phyloP scores from a whole-genome alignment of 345 rosid genomes.

The Sisymbrium altissimum region DNA sequence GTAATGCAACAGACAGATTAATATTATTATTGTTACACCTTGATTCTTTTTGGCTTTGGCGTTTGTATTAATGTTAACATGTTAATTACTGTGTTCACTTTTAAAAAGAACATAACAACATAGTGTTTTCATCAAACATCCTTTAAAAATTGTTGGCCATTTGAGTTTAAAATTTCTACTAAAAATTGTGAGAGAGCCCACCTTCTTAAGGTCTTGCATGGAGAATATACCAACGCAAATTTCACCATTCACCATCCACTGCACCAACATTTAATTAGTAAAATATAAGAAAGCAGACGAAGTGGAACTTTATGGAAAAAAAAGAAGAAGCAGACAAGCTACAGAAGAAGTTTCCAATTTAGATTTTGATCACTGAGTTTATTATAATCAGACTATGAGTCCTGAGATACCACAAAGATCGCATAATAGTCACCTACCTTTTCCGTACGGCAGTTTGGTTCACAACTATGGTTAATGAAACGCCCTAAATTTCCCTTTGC shows the following conservation, averaged over 20 bases:
- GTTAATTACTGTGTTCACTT: neutral
- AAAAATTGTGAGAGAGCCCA: conserved; percentile 31
- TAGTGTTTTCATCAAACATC: neutral
- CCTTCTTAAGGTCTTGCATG: conserved; percentile 80
- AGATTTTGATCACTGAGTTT: neutral
- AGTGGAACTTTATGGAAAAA: neutral
- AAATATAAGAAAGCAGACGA: conserved; percentile 6
- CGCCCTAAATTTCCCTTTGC: conserved; percentile 97
- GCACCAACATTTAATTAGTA: conserved; percentile 33
- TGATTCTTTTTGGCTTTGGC: neutral
- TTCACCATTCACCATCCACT: conserved; percentile 99
- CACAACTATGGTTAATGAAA: conserved; percentile 97
- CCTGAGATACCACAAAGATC: neutral
- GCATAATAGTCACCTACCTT: conserved; percentile 76
- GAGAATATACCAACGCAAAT: conserved; percentile 96
- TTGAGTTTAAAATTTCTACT: neutral
- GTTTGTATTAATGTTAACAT: neutral
- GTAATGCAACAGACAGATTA: conserved; percentile 21
- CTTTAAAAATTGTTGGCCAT: neutral
- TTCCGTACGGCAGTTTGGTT: conserved; percentile 98
- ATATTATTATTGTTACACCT: neutral
- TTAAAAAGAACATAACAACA: neutral
- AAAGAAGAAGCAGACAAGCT: conserved; percentile 11
- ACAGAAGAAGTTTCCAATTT: neutral
- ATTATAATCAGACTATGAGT: neutral